Conservation (phyloP, 1,284 basidiomycete species). For the Polyporus tsugae region DNA sequence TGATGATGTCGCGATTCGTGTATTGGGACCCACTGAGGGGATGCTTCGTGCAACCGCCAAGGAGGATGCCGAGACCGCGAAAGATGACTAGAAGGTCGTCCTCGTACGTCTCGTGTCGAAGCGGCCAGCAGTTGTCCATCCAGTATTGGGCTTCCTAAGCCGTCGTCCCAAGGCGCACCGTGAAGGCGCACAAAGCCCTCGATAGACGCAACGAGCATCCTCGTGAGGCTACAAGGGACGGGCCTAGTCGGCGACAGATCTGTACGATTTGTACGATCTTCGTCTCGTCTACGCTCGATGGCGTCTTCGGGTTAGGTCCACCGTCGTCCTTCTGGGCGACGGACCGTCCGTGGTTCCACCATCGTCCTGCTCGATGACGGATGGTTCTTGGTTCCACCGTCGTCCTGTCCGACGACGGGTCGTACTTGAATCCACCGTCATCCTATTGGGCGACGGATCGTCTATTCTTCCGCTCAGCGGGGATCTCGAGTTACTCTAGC, state of each 20-base stretch:
- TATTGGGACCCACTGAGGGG: conserved; percentile 16
- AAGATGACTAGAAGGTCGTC: conserved; percentile 24
- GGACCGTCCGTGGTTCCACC: neutral
- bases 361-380: neutral
- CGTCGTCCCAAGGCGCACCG: conserved; percentile 24
- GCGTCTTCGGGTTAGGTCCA: neutral
- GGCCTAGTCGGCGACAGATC: conserved; percentile 25
- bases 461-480: neutral
- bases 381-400: neutral
- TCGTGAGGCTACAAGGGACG: conserved; percentile 28
- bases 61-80: conserved; percentile 30
- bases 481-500: conserved; percentile 1
- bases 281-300: conserved; percentile 5
- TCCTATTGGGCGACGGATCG: neutral
- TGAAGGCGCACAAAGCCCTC: conserved; percentile 26
- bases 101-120: conserved; percentile 32
- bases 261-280: conserved; percentile 3
- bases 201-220: conserved; percentile 29
- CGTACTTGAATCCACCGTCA: neutral
- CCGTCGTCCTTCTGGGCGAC: neutral
- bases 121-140: conserved; percentile 25
- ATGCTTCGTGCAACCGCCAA: conserved; percentile 29
- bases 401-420: conserved; percentile 1
- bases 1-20: neutral
- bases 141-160: conserved; percentile 23